Evolutionary conservation across 805 yeast genomes (phyloP), one percentile per base, ranked within the genome.

Genomic region (Schizosaccharomyces japonicus): DNA sequence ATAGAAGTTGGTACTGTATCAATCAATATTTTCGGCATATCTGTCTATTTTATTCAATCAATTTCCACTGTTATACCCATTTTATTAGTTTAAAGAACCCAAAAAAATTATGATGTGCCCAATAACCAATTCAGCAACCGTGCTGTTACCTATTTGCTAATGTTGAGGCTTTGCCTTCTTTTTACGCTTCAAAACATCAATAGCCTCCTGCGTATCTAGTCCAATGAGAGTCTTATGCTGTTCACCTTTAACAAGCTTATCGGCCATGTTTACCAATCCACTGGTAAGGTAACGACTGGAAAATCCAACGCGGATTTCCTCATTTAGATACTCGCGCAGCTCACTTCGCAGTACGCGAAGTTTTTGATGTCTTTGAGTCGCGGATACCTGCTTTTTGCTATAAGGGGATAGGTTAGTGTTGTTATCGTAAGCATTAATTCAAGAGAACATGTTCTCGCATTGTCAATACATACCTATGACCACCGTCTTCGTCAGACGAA

Each of bases 171-270:
- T 34, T 23, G 17, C 11, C 23, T 44, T 46, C 27, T 49, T 49
- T 39, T 50, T 39, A 34, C 50, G 26, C 21, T 51, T 25, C 49
- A 80, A 63, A 47, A 72, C 75, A 44, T 74, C 73, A 49, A 81
- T 63, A 0, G 94, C 95, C 55, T 76, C 72, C 42, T 69, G 68
- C 52, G 71, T 71, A 45, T 70, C 70, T 54, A 74, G 76, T 0
- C 95, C 94, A 56, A 82, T 65, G 47, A 85, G 74, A 21, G 69
- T 66, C 27, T 68, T 64, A 58, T 78, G 87, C 3, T 80, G 76
- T 47, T 71, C 67, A 15, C 81, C 80, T 49, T 74, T 70, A 5
- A 78, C 69, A 55, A 85, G 65, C 57, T 52, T 56, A 45, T 58
- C 61, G 5, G 65, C 65, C 34, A 61, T 48, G 36, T 61, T 61